phyloP scores from a whole-genome alignment of 768 basidiomycete genomes.

The Russula lepida region DNA sequence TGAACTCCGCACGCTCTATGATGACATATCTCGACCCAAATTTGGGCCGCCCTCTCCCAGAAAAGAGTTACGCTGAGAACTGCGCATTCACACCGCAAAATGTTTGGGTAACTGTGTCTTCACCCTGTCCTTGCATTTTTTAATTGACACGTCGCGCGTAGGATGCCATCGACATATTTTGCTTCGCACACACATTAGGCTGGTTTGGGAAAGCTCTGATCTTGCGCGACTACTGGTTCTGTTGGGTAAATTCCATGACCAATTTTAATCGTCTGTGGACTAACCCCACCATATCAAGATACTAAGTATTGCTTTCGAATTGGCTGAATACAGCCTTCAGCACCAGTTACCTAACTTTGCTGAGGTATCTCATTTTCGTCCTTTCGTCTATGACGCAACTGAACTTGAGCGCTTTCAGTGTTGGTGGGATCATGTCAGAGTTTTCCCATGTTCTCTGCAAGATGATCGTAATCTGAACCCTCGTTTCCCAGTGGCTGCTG shows the following conservation, averaged over 20 bases:
- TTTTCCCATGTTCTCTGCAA: conserved; percentile 8
- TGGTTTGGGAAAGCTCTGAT: conserved; percentile 93
- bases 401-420: conserved; percentile 40
- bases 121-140: background rate
- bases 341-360: conserved; percentile 85
- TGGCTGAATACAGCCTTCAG: conserved; percentile 82
- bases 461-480: conserved; percentile 5
- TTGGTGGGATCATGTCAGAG: conserved; percentile 87
- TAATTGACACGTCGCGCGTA: conserved; percentile 25
- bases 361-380: conserved; percentile 46
- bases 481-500: conserved; percentile 58
- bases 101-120: conserved; percentile 49
- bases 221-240: conserved; percentile 88
- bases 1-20: conserved; percentile 66
- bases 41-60: conserved; percentile 64
- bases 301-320: conserved; percentile 77
- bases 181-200: conserved; percentile 73
- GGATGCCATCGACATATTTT: conserved; percentile 82
- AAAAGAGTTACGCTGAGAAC: conserved; percentile 81
- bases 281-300: conserved; percentile 41
- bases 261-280: conserved; percentile 6
- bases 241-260: conserved; percentile 54
- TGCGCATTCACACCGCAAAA: conserved; percentile 54
- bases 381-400: conserved; percentile 21
- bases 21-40: conserved; percentile 70